Base-by-base conservation (phyloP, 2,329 filamentous ascomycete genomes). In the Aspergillus amoenus region DNA sequence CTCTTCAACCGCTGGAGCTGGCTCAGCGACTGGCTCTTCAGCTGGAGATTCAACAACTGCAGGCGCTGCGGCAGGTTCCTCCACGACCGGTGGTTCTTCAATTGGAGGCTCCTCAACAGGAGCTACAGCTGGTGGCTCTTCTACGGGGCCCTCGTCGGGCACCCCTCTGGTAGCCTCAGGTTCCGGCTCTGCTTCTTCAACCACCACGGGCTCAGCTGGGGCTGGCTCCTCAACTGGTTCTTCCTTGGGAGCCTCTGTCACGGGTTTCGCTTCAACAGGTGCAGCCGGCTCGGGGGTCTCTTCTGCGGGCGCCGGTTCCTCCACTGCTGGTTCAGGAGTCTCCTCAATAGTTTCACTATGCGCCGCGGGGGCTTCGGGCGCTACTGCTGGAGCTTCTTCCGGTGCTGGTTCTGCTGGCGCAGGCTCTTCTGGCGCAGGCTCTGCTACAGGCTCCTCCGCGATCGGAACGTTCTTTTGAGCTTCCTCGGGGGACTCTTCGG, bases 21-120 rank as follows among this genome's bases (percentile, higher is more conserved):
- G 47, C 15, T 64, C 46, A 37, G 63, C 54, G 17, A 63, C 50
- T 27, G 61, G 43, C 22, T 60, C 55, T 56, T 66, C 64, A 40
- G 52, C 47, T 15, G 50, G 42, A 13, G 13, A 5, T 37, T 37
- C 34, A 37, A 37, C 34, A 37, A 37, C 34, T 27, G 21, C 5
- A 30, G 47, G 24, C 21, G 46, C 45, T 57, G 66, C 63, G 6
- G 47, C 6, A 37, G 34, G 34, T n/a, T 13, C 49, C 34, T 32
- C 41, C 27, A 30, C 27, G 51, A 55, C 43, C 12, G 52, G 24
- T 24, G 40, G 15, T 55, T 70, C 65, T 50, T 61, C 61, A n/a
- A 7, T 5, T 37, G 34, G 34, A 22, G 34, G 34, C 34, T 37
- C 34, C 32, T 45, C 50, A 52, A 21, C 30, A n/a, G 52, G 32